Evolutionary conservation across 2,329 filamentous ascomycete species (phyloP).

Genomic region (Periconia sp.): DNA sequence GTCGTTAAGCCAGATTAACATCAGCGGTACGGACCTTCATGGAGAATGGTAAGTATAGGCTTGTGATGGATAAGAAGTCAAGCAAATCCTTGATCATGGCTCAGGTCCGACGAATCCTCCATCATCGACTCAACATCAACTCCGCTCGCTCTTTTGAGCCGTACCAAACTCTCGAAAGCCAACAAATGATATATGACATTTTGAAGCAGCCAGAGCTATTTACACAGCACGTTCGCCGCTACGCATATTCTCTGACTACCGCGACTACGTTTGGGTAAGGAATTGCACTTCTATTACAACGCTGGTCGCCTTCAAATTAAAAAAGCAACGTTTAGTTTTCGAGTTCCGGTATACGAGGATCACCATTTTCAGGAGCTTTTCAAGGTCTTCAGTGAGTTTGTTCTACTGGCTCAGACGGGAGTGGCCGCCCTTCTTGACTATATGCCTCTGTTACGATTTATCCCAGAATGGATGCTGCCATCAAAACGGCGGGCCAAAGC

Average conservation of each 20-base stretch:
- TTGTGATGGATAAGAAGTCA: background rate
- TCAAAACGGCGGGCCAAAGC: conserved; percentile 43
- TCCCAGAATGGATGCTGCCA: conserved; percentile 39
- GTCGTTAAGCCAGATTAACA: background rate
- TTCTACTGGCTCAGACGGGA: background rate
- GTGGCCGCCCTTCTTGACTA: conserved; percentile 44
- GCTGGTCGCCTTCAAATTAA: background rate
- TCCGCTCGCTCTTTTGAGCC: conserved; percentile 31
- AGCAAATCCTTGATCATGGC: background rate
- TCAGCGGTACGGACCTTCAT: conserved; percentile 15
- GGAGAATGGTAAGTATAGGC: conserved; percentile 13
- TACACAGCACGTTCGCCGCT: conserved; percentile 50
- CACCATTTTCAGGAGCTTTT: background rate
- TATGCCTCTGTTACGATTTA: conserved; percentile 48
- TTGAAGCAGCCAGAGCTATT: conserved; percentile 48
- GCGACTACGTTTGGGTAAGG: conserved; percentile 50
- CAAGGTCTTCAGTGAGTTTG: background rate
- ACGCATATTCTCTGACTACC: conserved; percentile 52
- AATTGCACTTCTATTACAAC: background rate
- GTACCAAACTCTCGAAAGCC: conserved; percentile 59
- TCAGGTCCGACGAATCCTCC: conserved; percentile 8
- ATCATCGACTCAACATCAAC: conserved; percentile 16
- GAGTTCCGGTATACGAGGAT: background rate
- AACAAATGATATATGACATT: conserved; percentile 54
- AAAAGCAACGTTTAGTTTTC: background rate